Evolutionary conservation across 768 basidiomycete genomes (phyloP).

Genomic region (Plicaturopsis crispa): DNA sequence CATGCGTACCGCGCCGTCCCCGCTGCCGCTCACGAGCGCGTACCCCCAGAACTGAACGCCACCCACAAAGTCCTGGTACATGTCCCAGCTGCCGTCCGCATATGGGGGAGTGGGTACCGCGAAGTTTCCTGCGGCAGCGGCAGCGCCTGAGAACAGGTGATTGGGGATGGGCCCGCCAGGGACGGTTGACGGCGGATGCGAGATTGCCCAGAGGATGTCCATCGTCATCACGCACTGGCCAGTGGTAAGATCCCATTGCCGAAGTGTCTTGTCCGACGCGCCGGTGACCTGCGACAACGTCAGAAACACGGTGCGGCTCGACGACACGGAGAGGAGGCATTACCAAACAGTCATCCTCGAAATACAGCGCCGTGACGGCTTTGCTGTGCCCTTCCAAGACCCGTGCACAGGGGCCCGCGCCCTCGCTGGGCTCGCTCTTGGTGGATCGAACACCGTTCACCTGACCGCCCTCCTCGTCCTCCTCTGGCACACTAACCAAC

Average conservation of each 20-base stretch:
- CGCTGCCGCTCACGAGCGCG: constrained; percentile 93
- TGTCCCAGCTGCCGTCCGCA: constrained; percentile 87
- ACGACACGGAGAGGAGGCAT: constrained; percentile 15
- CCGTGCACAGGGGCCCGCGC: constrained; percentile 54
- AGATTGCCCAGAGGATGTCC: constrained; percentile 99
- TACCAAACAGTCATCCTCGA: constrained; percentile 91
- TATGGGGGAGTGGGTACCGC: constrained; percentile 81
- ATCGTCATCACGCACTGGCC: constrained; percentile 99
- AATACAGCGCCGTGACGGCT: constrained; percentile 88
- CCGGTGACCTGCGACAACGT: constrained; percentile 74
- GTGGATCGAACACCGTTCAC: constrained; percentile 33
- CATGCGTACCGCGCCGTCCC: constrained; percentile 96
- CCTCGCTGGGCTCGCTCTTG: constrained; percentile 23
- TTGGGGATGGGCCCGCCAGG: constrained; percentile 32
- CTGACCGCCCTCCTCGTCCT: constrained; percentile 42
- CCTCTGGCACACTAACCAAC: constrained; percentile 60
- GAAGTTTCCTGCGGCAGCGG: constrained; percentile 57
- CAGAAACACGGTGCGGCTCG: constrained; percentile 8
- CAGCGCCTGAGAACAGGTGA: constrained; percentile 42
- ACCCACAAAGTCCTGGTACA: constrained; percentile 96
- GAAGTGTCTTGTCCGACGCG: constrained; percentile 95
- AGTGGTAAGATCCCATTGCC: constrained; percentile 96
- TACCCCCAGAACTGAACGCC: constrained; percentile 99
- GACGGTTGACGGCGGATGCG: constrained; percentile 60
- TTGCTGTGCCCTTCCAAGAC: constrained; percentile 88